These are phyloP conservation scores for Colletotrichum orbiculare DNA, from an alignment of 2,329 filamentous ascomycete genomes.

Conservation along the genomic window DNA sequence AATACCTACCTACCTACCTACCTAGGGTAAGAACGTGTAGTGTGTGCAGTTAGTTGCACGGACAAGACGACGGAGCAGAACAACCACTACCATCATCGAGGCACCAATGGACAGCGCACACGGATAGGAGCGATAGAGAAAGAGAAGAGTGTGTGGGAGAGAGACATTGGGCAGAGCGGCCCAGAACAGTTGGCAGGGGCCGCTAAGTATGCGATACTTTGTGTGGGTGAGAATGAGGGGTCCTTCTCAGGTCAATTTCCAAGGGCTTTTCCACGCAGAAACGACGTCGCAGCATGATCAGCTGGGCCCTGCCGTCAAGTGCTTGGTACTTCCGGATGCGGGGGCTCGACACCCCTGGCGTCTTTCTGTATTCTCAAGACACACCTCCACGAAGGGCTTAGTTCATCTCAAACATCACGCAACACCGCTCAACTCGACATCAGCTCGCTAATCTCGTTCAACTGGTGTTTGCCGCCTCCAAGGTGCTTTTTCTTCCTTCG, in stretches of 20 bases:
- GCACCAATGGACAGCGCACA: background rate
- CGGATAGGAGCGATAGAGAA: background rate
- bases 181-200: slow-evolving; percentile 1
- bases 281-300: background rate
- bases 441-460: slow-evolving; percentile 22
- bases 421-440: slow-evolving; percentile 11
- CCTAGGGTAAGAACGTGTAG: background rate
- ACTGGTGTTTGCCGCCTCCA: too few relatives aligned
- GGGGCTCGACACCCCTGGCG: slow-evolving; percentile 22
- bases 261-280: background rate
- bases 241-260: background rate
- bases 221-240: slow-evolving; percentile 5
- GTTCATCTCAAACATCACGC: slow-evolving; percentile 29
- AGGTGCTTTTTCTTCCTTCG: too few relatives aligned
- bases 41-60: too few relatives aligned
- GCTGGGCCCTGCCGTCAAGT: slow-evolving; percentile 5
- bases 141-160: background rate
- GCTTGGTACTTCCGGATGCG: slow-evolving; percentile 31
- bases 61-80: background rate
- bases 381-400: slow-evolving; percentile 29
- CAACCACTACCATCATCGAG: background rate
- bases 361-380: slow-evolving; percentile 33
- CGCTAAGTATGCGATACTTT: slow-evolving; percentile 16
- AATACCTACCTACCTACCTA: background rate
- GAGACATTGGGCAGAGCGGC: background rate